Base-by-base conservation (phyloP, 805 yeast genomes). In the Metschnikowia borealis region DNA sequence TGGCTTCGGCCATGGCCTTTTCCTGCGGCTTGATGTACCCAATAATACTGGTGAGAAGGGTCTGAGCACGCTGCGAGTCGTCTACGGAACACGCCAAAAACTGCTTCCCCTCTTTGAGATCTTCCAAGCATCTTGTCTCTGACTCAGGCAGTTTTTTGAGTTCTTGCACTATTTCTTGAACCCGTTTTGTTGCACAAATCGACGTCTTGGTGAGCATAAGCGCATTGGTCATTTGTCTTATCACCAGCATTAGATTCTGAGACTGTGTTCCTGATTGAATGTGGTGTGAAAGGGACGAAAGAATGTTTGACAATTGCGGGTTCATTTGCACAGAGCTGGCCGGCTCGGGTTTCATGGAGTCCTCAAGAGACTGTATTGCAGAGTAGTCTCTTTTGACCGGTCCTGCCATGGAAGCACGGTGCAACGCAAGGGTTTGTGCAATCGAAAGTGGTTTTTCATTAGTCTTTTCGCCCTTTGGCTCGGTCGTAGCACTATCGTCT, bases 371-470 rank as follows among this genome's bases (percentile, higher is more conserved):
- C 29, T 60, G 64, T 15, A 65, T 62, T 8, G 65, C 47, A 0
- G 69, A 60, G 48, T 66, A 66, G 48, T 68, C 68, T 35, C 68
- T 56, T 38, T 61, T 59, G 5, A 64, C 56, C 0, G 58, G 59
- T 3, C 57, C 64, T 1, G 63, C 61, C 77, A 78, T 75, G 8
- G 73, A 67, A 3, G 79, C 71, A 37, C 84, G 64, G 52, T 78
- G 79, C 47, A 79, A 57, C 0, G 86, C 86, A 54, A 82, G 63
- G 2, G 85, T 79, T 55, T 82, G 84, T 0, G 86, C 85, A 45
- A 82, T 81, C 1, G 85, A 77, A 29, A 80, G 60, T 1, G 73
- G 58, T 36, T 69, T 68, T 20, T 15, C n/a, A 31, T 48, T 60
- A 18, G 44, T 18, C 13, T 32, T n/a, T 23, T 33, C 29, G 29